Base-by-base conservation (phyloP, 805 yeast species). In the Candida oleophila region DNA sequence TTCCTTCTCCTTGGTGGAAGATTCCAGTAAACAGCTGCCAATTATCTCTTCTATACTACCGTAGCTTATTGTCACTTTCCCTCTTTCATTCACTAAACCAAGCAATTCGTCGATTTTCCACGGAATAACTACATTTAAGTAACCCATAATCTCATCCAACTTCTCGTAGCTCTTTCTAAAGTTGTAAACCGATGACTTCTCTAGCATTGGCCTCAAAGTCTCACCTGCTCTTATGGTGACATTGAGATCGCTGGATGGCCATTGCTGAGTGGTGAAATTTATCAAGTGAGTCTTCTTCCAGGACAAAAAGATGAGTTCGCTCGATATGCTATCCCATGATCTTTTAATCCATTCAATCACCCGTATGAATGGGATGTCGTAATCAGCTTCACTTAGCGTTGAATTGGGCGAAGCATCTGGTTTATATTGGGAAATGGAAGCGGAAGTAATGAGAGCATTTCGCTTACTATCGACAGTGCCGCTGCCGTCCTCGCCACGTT, bases 31-130 rank as follows among this genome's bases (percentile, higher is more conserved):
- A 50, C 86, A 80, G 55, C 85, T 77, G 21, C 81, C 80, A 2
- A 82, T 79, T 39, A 82, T 73, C 54, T 83, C 87, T 44, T 76
- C 82, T 38, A 80, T 80, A 16, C 86, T 80, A 9, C 77, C 68
- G 53, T 81, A 83, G 38, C 71, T 68, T 12, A 71, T 55, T 1
- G 74, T 69, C 16, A 71, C 67, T 47, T 71, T 71, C 4, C 66
- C 67, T 35, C 74, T 48, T 52, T 71, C 77, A 50, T 71, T 71
- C 2, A 71, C 74, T 25, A 83, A 62, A 35, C 81, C 83, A 39
- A 81, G 53, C 34, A 83, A 59, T 49, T 78, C 77, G 42, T 77
- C 77, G 22, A 76, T 66, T 45, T 80, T 82, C 87, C 87, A 83
- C 20, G 80, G 74, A 43, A 78, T 71, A 12, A 66, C 73, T 14